Conservation (phyloP, 257 asterid genomes). For the Solanum sejunctum region DNA sequence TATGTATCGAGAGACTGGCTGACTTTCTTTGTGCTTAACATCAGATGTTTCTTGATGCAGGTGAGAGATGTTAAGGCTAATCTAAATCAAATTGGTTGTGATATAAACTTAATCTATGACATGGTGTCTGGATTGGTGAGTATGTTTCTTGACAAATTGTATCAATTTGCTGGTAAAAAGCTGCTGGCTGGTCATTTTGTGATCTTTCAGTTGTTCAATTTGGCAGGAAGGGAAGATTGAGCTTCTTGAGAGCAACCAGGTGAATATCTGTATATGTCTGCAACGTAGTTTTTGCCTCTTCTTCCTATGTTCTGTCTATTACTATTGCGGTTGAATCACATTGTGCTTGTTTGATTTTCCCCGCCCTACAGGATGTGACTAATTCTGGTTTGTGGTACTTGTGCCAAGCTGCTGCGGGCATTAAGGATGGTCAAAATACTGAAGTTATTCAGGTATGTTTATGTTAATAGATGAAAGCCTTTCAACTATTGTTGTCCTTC, state of each 20-base stretch:
- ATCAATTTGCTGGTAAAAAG: background rate
- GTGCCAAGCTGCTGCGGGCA: constrained; percentile 57
- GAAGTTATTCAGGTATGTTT: constrained; percentile 44
- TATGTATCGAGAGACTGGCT: background rate
- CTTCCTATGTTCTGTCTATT: background rate
- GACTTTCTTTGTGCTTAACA: background rate
- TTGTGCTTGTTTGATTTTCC: background rate
- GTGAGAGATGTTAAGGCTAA: constrained; percentile 49
- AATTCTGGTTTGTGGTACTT: constrained; percentile 73
- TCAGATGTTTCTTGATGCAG: constrained; percentile 23
- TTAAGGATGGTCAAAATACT: constrained; percentile 36
- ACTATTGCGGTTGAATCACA: background rate
- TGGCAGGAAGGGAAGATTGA: constrained; percentile 70
- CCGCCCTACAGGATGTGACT: constrained; percentile 44
- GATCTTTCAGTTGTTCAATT: constrained; percentile 8
- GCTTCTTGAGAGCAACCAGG: constrained; percentile 80
- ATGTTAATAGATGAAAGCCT: background rate
- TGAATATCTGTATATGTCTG: background rate
- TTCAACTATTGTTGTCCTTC: background rate
- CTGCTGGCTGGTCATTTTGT: background rate
- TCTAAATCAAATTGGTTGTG: constrained; percentile 63
- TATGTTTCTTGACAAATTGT: background rate
- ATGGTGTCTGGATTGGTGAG: constrained; percentile 72
- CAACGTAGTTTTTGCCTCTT: background rate
- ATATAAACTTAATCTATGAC: constrained; percentile 48